Conservation (phyloP, 208 protist species). For the Leishmania amazonensis region DNA sequence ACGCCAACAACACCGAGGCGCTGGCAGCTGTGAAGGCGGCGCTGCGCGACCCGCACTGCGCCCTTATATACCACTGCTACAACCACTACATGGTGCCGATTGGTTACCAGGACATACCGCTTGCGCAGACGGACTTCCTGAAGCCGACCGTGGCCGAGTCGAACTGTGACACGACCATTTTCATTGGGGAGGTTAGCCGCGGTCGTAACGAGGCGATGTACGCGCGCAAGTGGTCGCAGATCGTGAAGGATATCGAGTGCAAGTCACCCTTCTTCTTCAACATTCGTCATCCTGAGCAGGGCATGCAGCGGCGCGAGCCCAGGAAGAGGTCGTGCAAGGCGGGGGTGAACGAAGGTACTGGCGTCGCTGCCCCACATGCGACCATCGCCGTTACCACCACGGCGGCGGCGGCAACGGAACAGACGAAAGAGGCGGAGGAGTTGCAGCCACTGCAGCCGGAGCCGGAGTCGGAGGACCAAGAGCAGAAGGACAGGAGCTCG, state of each 20-base stretch:
- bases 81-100: constrained; percentile 95
- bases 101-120: constrained; percentile 88
- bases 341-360: not conserved
- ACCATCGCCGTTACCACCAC: not conserved
- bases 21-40: constrained; percentile 69
- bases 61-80: constrained; percentile 93
- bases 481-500: not conserved
- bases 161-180: constrained; percentile 80
- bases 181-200: constrained; percentile 91
- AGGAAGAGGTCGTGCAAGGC: constrained; percentile 23
- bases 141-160: constrained; percentile 37
- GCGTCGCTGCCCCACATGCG: not conserved
- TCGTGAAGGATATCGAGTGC: constrained; percentile 86
- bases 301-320: constrained; percentile 62
- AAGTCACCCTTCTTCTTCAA: constrained; percentile 83
- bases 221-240: constrained; percentile 78
- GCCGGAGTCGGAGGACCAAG: not conserved
- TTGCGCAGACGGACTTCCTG: constrained; percentile 74
- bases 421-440: not conserved
- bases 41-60: constrained; percentile 70
- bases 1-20: constrained; percentile 52
- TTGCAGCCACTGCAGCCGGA: not conserved
- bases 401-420: not conserved
- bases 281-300: constrained; percentile 86
- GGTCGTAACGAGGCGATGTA: constrained; percentile 87